phyloP scores from a whole-genome alignment of 2,329 filamentous ascomycete species.

The Beauveria caledonica region DNA sequence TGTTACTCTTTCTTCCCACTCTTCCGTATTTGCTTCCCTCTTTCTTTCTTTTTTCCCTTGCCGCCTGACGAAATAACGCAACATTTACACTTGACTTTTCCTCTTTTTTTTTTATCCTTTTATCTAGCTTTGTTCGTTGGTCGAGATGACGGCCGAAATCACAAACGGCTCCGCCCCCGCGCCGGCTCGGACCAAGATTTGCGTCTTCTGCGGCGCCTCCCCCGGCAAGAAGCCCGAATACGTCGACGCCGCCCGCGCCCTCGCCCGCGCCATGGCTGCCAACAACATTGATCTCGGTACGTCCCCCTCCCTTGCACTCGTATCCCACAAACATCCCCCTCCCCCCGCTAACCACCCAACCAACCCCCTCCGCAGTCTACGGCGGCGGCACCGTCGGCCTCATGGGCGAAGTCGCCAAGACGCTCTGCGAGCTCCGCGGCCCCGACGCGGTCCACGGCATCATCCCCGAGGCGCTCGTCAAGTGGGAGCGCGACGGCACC shows the following conservation, averaged over 20 bases:
- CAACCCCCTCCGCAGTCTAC: slow-evolving; percentile 53
- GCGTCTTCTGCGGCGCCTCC: slow-evolving; percentile 88
- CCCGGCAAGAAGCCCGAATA: slow-evolving; percentile 65
- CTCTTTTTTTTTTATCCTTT: not conserved
- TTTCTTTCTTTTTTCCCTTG: not conserved
- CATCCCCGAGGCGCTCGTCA: slow-evolving; percentile 78
- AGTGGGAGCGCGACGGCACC: slow-evolving; percentile 61
- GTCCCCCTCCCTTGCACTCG: slow-evolving; percentile 12
- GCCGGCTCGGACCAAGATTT: slow-evolving; percentile 56
- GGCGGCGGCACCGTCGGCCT: slow-evolving; percentile 90
- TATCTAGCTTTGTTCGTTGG: not conserved
- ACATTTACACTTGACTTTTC: not conserved
- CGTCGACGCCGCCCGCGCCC: slow-evolving; percentile 65
- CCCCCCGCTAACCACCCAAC: slow-evolving; percentile 7
- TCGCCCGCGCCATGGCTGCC: slow-evolving; percentile 66
- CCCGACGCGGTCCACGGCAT: slow-evolving; percentile 82
- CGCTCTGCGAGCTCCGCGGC: slow-evolving; percentile 74
- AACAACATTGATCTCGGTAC: slow-evolving; percentile 68
- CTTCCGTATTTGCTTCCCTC: not conserved
- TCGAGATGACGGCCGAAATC: slow-evolving; percentile 12
- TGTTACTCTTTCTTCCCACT: not conserved
- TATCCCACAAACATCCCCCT: not conserved
- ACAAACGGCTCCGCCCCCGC: slow-evolving; percentile 17
- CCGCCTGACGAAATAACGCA: not conserved
- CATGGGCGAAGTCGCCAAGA: slow-evolving; percentile 89